Base-by-base conservation (phyloP, 306 rosid species). In the Prunus mume region DNA sequence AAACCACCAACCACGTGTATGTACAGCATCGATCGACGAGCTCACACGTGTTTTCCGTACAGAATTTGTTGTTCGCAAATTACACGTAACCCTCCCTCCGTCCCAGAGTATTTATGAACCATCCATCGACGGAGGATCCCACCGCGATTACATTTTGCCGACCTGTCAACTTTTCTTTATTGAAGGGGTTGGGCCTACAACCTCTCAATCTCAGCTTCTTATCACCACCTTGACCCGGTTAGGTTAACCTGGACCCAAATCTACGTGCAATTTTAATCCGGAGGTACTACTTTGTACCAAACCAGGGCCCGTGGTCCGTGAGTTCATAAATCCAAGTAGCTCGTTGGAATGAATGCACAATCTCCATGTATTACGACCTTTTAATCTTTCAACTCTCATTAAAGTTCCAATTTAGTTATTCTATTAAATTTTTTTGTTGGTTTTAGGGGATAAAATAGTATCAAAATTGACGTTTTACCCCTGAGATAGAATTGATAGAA, bases 1-100 rank as follows among this genome's bases (percentile, higher is more conserved):
- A 25, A 62, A 4, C 46, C 56, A 71, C 75, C 71, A 32, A 71
- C 71, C 78, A 81, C 81, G 81, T 76, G 81, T 80, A 2, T 41
- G 8, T 15, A 8, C 62, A 17, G 13, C 34, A 0, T 56, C 73
- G 65, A 52, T 56, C 28, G 72, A 74, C 9, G 27, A 2, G 43
- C 2, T 62, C n/a, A 9, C 80, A 24, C 73, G 56, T 68, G 83
- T 10, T 2, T 0, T 41, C 63, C 69, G 76, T 63, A 81, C 64
- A 43, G 52, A 69, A 62, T 52, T 63, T 74, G 12, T 38, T 41
- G 3, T 18, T 6, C 12, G 0, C 75, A 27, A 65, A 65, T 65
- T 65, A 34, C 69, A 65, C 50, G 50, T 38, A 14, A 25, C 68
- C 46, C 43, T 17, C 24, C 46, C 1, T 19, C 3, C 2, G 1